Evolutionary conservation across 192 early-diverging fungal genomes (phyloP).

Genomic region (Coemansia sp.): DNA sequence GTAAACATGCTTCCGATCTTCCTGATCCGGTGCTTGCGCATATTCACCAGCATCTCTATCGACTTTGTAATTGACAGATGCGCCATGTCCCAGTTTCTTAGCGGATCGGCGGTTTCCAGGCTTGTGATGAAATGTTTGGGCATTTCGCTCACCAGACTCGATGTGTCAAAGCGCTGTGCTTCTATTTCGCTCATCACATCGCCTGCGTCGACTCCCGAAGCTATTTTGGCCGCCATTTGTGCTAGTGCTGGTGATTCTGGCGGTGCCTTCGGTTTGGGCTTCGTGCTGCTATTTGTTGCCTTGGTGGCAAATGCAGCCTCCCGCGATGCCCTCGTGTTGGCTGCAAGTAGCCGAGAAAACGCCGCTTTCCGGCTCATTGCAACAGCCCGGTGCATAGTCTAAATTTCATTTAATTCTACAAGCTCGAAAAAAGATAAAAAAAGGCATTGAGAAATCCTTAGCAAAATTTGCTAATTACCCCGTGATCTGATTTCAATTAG

Average conservation of each 20-base stretch:
- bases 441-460: too few species aligned
- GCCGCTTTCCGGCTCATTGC: too few species aligned
- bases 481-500: too few species aligned
- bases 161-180: slow-evolving; percentile 24
- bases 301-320: too few species aligned
- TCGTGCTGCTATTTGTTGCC: background rate
- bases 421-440: too few species aligned
- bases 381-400: too few species aligned
- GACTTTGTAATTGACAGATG: slow-evolving; percentile 4
- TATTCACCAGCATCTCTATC: slow-evolving; percentile 2
- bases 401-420: too few species aligned
- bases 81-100: background rate
- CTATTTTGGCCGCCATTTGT: slow-evolving; percentile 18
- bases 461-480: too few species aligned
- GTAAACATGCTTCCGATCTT: slow-evolving; percentile 18
- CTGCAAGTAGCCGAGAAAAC: too few species aligned
- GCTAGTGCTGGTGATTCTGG: slow-evolving; percentile 27
- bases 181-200: slow-evolving; percentile 29
- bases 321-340: too few species aligned
- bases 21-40: slow-evolving; percentile 11
- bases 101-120: background rate
- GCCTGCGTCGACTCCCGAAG: background rate
- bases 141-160: slow-evolving; percentile 20
- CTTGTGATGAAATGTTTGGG: slow-evolving; percentile 14
- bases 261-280: background rate